phyloP scores from a whole-genome alignment of 1,284 basidiomycete genomes.

The Ustilago trichophora region DNA sequence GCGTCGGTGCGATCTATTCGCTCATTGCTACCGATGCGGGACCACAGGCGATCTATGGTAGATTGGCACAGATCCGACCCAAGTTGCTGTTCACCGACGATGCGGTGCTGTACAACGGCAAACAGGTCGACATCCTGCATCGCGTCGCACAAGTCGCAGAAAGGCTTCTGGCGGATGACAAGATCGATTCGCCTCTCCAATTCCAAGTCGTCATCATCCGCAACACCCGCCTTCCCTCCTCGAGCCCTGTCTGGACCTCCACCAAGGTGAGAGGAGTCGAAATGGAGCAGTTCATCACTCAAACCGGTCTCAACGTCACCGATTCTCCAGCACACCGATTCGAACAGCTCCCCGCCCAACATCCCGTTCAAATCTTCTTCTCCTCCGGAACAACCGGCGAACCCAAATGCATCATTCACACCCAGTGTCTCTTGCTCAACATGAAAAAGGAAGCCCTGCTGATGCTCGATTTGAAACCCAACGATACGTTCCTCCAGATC shows the following conservation, averaged over 20 bases:
- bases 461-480: conserved; percentile 46
- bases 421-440: conserved; percentile 52
- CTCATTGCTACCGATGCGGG: conserved; percentile 49
- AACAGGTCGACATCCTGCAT: conserved; percentile 57
- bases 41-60: conserved; percentile 45
- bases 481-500: conserved; percentile 61
- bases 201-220: conserved; percentile 50
- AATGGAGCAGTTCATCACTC: conserved; percentile 18
- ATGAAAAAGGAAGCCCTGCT: conserved; percentile 48
- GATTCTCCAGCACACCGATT: conserved; percentile 37
- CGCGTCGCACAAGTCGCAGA: conserved; percentile 54
- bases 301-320: conserved; percentile 17
- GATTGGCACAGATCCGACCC: conserved; percentile 62
- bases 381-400: conserved; percentile 67
- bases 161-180: conserved; percentile 41
- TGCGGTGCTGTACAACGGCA: conserved; percentile 64
- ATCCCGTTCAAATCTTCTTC: conserved; percentile 66
- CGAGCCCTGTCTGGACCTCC: conserved; percentile 18
- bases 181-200: conserved; percentile 30
- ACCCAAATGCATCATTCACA: conserved; percentile 66
- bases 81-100: conserved; percentile 67
- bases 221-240: conserved; percentile 11
- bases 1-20: conserved; percentile 49
- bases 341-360: conserved; percentile 42
- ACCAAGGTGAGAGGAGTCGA: conserved; percentile 19